Conservation (phyloP, 2,329 filamentous ascomycete species). For the Phoma sp. region DNA sequence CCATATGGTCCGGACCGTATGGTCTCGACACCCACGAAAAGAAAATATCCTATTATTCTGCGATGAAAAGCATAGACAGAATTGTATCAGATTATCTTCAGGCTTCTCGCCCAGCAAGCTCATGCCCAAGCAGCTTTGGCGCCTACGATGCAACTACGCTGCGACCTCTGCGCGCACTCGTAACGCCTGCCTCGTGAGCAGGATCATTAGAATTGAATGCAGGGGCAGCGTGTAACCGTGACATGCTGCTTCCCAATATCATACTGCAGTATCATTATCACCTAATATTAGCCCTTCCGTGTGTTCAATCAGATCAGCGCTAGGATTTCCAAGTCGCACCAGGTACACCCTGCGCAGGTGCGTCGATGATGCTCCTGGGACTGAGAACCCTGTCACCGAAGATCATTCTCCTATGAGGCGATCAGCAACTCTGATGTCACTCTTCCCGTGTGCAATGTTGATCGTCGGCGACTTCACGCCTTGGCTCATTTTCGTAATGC, state of each 20-base stretch:
- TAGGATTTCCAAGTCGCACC: constrained; percentile 10
- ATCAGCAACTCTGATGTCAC: constrained; percentile 13
- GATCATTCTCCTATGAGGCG: background rate
- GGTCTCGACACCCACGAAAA: background rate
- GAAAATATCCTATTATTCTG: background rate
- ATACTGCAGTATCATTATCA: constrained; percentile 2
- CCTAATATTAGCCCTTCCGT: constrained; percentile 13
- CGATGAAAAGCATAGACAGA: background rate
- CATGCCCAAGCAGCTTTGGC: background rate
- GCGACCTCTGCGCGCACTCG: background rate
- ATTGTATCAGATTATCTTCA: background rate
- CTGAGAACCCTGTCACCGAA: constrained; percentile 1
- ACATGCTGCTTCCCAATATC: constrained; percentile 3
- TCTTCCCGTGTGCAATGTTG: background rate
- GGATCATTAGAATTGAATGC: constrained; percentile 5
- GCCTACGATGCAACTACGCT: background rate
- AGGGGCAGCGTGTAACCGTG: constrained; percentile 12
- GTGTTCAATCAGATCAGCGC: constrained; percentile 10
- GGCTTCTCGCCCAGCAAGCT: background rate
- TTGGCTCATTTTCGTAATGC: background rate
- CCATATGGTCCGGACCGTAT: background rate
- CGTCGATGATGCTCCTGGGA: background rate
- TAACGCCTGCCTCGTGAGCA: background rate
- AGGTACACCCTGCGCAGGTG: constrained; percentile 4
- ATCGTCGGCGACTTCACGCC: constrained; percentile 9